phyloP scores from a whole-genome alignment of 257 asterid species.

The Solanum sejunctum region DNA sequence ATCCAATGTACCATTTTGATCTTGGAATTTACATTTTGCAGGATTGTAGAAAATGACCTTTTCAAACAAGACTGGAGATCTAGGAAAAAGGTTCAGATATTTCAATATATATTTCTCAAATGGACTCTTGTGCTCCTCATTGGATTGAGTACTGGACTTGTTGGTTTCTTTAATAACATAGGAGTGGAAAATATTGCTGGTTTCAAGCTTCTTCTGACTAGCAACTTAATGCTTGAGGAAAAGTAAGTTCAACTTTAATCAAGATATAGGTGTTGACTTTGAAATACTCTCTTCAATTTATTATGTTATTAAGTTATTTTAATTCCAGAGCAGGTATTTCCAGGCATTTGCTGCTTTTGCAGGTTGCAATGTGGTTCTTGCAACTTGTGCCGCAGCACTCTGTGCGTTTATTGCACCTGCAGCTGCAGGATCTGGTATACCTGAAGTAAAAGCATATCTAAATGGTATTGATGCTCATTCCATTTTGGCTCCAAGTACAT shows the following conservation, averaged over 20 bases:
- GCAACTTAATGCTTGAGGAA: conserved; percentile 49
- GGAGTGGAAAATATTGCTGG: conserved; percentile 95
- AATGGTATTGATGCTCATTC: conserved; percentile 96
- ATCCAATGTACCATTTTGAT: not conserved
- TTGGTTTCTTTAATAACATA: conserved; percentile 77
- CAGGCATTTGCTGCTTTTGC: conserved; percentile 58
- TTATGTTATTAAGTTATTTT: conserved; percentile 7
- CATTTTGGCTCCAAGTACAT: conserved; percentile 91
- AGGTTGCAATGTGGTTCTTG: conserved; percentile 49
- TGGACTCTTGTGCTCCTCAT: conserved; percentile 94
- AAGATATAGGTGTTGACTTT: not conserved
- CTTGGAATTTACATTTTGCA: conserved; percentile 12
- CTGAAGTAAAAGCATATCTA: conserved; percentile 98
- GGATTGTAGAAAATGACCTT: conserved; percentile 83
- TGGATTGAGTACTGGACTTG: conserved; percentile 68
- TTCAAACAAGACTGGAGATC: conserved; percentile 97
- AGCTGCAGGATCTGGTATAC: conserved; percentile 98
- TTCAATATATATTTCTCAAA: conserved; percentile 72
- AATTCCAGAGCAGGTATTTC: conserved; percentile 42
- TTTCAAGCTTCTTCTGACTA: conserved; percentile 55
- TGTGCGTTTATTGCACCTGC: conserved; percentile 91
- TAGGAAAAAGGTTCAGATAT: conserved; percentile 59
- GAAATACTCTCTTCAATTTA: not conserved
- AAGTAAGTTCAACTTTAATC: conserved; percentile 39
- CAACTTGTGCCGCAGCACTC: conserved; percentile 59